Conservation (phyloP, 257 asterid species). For the Cinchona pubescens region DNA sequence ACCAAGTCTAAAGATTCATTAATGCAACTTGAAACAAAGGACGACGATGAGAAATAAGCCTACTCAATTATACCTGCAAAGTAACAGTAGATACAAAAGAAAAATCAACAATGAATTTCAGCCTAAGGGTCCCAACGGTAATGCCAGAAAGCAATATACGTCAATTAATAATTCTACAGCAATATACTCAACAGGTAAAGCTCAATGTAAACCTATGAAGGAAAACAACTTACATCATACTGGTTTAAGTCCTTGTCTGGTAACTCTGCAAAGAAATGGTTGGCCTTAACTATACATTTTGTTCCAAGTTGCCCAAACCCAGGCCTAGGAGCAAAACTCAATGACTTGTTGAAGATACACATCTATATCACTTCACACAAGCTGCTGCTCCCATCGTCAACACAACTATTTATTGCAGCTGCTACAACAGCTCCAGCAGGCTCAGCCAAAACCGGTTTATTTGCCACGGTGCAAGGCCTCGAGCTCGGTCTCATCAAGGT, state of each 20-base stretch:
- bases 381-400: constrained; percentile 21
- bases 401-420: constrained; percentile 25
- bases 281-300: constrained; percentile 92
- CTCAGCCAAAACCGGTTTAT: constrained; percentile 39
- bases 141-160: constrained; percentile 31
- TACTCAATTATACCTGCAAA: constrained; percentile 36
- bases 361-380: constrained; percentile 36
- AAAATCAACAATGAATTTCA: constrained; percentile 39
- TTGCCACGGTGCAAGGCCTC: constrained; percentile 73
- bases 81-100: constrained; percentile 29
- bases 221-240: constrained; percentile 75
- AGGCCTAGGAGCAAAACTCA: constrained; percentile 78
- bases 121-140: constrained; percentile 44
- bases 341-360: constrained; percentile 71
- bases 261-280: constrained; percentile 89
- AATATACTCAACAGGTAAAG: constrained; percentile 21
- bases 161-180: constrained; percentile 18
- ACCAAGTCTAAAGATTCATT: constrained; percentile 36
- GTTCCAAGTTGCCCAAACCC: constrained; percentile 93
- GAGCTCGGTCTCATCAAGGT: constrained; percentile 77
- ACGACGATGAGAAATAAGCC: constrained; percentile 24
- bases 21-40: constrained; percentile 40
- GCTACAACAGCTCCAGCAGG: constrained; percentile 29
- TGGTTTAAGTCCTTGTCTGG: constrained; percentile 94
- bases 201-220: constrained; percentile 11